Evolutionary conservation across 805 yeast species (phyloP), one percentile per base, ranked within the genome.

Genomic region (Ogataea sp.): DNA sequence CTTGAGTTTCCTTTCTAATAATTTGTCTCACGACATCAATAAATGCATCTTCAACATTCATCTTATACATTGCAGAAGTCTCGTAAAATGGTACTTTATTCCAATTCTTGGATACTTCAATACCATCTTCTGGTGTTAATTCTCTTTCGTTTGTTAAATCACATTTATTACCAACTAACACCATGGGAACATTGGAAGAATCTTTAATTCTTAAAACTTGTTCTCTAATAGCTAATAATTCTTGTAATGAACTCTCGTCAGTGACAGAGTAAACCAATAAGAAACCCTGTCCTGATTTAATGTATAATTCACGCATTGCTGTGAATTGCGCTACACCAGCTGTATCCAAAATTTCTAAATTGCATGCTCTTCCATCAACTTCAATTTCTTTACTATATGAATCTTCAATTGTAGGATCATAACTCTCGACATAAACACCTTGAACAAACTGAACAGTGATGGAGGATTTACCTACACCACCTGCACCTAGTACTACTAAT

Each of bases 371-470:
- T 26, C 88, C 94, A 58, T 90, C 96, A 27, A 90, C 80, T 52
- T 82, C 88, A 42, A 87, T 78, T 48, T 85, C 89, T 55, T 87
- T 89, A 35, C 95, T 69, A 61, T 90, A 93, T 1, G 96, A 86
- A 55, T 90, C 97, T 58, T 90, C 98, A 47, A 90, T 93, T 8
- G 98, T 93, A 8, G 98, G 97, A 55, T 90, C 97, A 62, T 90
- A 90, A 28, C 87, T 74, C 53, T 90, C 97, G 40, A 86, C 77
- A 58, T 86, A 89, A 2, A 83, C 83, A 10, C 93, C 93, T 57
- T 86, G 95, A 3, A 87, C 95, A 55, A 83, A 89, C 56, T 87
- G 95, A 6, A 87, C 95, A 1, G 96, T 88, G 31, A 90, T 67
- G 30, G 95, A 88, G 20, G 97, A 86, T 54, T 90, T 90, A 51